These are phyloP conservation scores for Boletus patriciae DNA, from an alignment of 768 basidiomycete species.

Conservation along the genomic window DNA sequence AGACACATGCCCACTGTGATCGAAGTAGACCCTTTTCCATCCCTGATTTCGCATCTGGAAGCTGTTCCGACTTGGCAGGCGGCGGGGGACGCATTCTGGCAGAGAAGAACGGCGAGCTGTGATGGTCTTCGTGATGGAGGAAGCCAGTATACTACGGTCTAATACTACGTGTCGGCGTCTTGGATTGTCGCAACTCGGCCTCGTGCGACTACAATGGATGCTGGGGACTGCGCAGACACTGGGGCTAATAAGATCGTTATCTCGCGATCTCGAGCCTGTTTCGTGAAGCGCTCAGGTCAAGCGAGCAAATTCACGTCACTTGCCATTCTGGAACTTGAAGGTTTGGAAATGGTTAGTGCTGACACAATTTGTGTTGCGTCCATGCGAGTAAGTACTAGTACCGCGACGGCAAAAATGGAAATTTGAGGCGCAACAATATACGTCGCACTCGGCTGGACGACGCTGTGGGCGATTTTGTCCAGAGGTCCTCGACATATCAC, in stretches of 20 bases:
- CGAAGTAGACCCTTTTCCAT: slow-evolving; percentile 24
- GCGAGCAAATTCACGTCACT: slow-evolving; percentile 28
- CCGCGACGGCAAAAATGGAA: neutral
- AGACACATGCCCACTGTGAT: slow-evolving; percentile 26
- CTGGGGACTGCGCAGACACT: neutral
- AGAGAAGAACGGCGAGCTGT: slow-evolving; percentile 20
- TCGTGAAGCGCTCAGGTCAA: slow-evolving; percentile 15
- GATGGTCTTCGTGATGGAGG: slow-evolving; percentile 23
- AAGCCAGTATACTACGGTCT: slow-evolving; percentile 1
- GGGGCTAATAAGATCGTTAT: slow-evolving; percentile 26
- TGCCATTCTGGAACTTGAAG: slow-evolving; percentile 20
- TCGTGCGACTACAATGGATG: slow-evolving; percentile 15
- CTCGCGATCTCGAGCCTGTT: slow-evolving; percentile 30
- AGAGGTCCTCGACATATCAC: slow-evolving; percentile 2
- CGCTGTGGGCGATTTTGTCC: neutral
- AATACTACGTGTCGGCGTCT: slow-evolving; percentile 15
- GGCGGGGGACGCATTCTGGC: slow-evolving; percentile 10
- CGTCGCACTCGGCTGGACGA: neutral
- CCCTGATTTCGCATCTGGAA: slow-evolving; percentile 24
- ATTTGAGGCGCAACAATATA: slow-evolving; percentile 3
- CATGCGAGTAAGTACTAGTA: neutral
- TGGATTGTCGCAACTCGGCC: slow-evolving; percentile 24
- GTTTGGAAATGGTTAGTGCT: neutral
- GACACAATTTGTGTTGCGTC: slow-evolving; percentile 11
- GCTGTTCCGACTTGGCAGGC: slow-evolving; percentile 15